Evolutionary conservation across 331 rosid genomes (phyloP).

Genomic region (Erythrophleum ivorense): DNA sequence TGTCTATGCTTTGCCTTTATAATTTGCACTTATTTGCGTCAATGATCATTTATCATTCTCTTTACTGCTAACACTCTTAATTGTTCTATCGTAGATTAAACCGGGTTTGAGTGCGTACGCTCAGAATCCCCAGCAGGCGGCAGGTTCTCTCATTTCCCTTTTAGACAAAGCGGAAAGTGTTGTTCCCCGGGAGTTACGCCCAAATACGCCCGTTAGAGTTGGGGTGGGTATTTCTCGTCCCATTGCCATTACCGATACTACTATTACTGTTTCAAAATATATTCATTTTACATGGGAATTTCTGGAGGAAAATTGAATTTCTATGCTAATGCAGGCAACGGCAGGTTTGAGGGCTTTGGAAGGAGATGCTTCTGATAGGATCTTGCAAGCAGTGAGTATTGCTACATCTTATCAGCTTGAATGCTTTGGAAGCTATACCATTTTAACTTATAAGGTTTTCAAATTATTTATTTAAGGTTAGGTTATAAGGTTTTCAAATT

Average conservation of each 20-base stretch:
- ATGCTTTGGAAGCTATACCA: constrained; percentile 5
- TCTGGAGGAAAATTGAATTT: constrained; percentile 21
- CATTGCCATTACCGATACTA: background rate
- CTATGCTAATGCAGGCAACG: constrained; percentile 68
- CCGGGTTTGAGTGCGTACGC: constrained; percentile 90
- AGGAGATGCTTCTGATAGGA: constrained; percentile 76
- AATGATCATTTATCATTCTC: background rate
- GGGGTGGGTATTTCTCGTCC: constrained; percentile 59
- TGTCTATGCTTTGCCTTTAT: background rate
- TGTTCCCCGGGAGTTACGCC: constrained; percentile 69
- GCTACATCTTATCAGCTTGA: constrained; percentile 3
- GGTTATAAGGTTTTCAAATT: constrained; percentile 1
- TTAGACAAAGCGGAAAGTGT: constrained; percentile 71
- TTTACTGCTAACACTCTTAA: background rate
- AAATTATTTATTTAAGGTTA: constrained; percentile 23
- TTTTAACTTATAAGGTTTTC: constrained; percentile 2
- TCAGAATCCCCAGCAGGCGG: constrained; percentile 66
- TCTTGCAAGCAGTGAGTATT: constrained; percentile 77
- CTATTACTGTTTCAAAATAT: background rate
- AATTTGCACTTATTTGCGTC: background rate
- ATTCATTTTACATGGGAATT: background rate
- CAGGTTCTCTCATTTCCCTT: constrained; percentile 66
- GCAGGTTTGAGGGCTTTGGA: constrained; percentile 87
- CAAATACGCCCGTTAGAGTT: constrained; percentile 84
- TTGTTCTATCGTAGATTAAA: constrained; percentile 46